Conservation (phyloP, 73 alveolate species). For the Paramecium bursaria region DNA sequence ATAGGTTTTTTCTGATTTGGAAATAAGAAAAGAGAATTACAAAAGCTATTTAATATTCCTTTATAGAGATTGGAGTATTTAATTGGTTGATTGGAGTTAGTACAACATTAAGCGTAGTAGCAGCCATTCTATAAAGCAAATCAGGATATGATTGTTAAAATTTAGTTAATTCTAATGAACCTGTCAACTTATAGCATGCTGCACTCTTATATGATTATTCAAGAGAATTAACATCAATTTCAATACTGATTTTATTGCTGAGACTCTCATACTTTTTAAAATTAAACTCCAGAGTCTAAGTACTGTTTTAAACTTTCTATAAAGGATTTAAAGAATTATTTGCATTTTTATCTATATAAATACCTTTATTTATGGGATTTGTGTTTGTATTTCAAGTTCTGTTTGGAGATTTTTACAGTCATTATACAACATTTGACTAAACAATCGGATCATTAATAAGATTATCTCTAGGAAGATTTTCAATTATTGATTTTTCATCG, state of each 20-base stretch:
- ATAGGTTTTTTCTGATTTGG: slow-evolving; percentile 11
- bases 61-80: slow-evolving; percentile 33
- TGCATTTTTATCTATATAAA: slow-evolving; percentile 41
- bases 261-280: slow-evolving; percentile 42
- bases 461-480: slow-evolving; percentile 26
- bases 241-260: slow-evolving; percentile 23
- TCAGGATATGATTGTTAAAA: neutral
- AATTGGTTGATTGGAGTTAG: slow-evolving; percentile 18
- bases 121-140: neutral
- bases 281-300: slow-evolving; percentile 19
- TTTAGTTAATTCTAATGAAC: slow-evolving; percentile 4
- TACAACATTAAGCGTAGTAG: neutral
- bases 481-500: neutral
- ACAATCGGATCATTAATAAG: slow-evolving; percentile 22
- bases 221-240: neutral
- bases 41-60: neutral
- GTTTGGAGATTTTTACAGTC: slow-evolving; percentile 16
- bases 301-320: slow-evolving; percentile 22
- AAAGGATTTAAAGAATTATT: slow-evolving; percentile 47
- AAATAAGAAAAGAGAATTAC: slow-evolving; percentile 3
- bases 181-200: slow-evolving; percentile 31
- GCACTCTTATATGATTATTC: slow-evolving; percentile 19
- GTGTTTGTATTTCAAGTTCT: slow-evolving; percentile 33
- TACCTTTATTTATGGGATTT: slow-evolving; percentile 47
- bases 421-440: slow-evolving; percentile 30